phyloP scores from a whole-genome alignment of 2,329 filamentous ascomycete genomes.

The Pyrenochaeta sp. region DNA sequence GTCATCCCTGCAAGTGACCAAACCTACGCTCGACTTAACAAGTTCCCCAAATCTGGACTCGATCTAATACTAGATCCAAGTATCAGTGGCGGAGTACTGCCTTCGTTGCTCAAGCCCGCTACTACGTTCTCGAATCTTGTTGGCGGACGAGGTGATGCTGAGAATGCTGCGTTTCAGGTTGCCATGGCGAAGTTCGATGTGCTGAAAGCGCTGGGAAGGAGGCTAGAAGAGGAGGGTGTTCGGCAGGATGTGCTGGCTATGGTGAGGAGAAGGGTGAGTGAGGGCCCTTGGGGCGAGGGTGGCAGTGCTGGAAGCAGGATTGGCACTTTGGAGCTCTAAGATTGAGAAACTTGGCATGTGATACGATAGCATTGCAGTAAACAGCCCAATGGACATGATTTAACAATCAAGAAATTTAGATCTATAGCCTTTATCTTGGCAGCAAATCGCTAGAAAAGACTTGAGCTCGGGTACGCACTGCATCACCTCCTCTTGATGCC shows the following conservation, averaged over 20 bases:
- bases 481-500: too few species aligned
- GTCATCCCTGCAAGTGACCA: conserved; percentile 61
- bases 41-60: conserved; percentile 54
- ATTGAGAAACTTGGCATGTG: not conserved
- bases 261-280: conserved; percentile 51
- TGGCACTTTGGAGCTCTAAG: conserved; percentile 53
- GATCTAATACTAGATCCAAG: conserved; percentile 62
- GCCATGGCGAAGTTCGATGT: conserved; percentile 66
- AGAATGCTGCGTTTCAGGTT: conserved; percentile 66
- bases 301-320: conserved; percentile 56
- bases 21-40: conserved; percentile 52
- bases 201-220: conserved; percentile 58
- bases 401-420: too few species aligned
- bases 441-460: too few species aligned
- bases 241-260: conserved; percentile 53
- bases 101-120: conserved; percentile 65
- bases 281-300: conserved; percentile 53
- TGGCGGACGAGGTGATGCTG: conserved; percentile 64
- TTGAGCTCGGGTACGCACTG: too few species aligned
- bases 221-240: conserved; percentile 51
- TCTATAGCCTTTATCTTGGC: too few species aligned
- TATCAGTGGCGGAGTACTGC: conserved; percentile 60
- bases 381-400: too few species aligned
- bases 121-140: conserved; percentile 67
- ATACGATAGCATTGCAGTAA: too few species aligned